These are phyloP conservation scores for Kurtzmaniella natalensis DNA, from an alignment of 1,139 yeast species.

Conservation along the genomic window DNA sequence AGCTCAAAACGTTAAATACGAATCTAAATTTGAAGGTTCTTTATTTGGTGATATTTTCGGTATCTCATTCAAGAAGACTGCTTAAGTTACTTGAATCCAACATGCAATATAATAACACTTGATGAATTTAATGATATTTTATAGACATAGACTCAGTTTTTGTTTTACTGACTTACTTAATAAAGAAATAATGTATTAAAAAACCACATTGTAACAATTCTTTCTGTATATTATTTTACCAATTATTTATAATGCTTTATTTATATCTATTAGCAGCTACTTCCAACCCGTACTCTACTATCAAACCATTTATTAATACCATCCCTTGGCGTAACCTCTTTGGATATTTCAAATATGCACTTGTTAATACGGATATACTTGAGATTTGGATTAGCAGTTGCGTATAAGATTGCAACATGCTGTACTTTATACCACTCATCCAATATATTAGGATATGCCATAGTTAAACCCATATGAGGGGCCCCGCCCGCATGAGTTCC, in stretches of 20 bases:
- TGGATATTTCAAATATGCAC: slow-evolving; percentile 26
- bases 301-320: slow-evolving; percentile 45
- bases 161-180: neutral
- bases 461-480: slow-evolving; percentile 53
- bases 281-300: slow-evolving; percentile 15
- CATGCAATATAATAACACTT: too few species aligned
- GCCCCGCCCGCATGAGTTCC: slow-evolving; percentile 53
- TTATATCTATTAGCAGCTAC: neutral
- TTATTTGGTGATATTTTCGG: slow-evolving; percentile 44
- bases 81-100: slow-evolving; percentile 1
- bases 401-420: slow-evolving; percentile 43
- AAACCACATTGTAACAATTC: too few species aligned
- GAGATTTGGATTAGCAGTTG: slow-evolving; percentile 22
- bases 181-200: too few species aligned
- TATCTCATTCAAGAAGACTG: slow-evolving; percentile 17
- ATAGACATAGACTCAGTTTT: neutral
- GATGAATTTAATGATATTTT: neutral
- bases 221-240: too few species aligned
- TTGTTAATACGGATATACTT: slow-evolving; percentile 42
- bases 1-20: slow-evolving; percentile 25
- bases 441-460: slow-evolving; percentile 49
- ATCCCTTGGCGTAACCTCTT: slow-evolving; percentile 33
- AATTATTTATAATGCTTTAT: too few species aligned
- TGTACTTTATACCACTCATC: slow-evolving; percentile 59
- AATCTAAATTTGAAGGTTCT: slow-evolving; percentile 40